These are phyloP conservation scores for Boletus pseudopeckii DNA, from an alignment of 768 basidiomycete species.

Conservation along the genomic window DNA sequence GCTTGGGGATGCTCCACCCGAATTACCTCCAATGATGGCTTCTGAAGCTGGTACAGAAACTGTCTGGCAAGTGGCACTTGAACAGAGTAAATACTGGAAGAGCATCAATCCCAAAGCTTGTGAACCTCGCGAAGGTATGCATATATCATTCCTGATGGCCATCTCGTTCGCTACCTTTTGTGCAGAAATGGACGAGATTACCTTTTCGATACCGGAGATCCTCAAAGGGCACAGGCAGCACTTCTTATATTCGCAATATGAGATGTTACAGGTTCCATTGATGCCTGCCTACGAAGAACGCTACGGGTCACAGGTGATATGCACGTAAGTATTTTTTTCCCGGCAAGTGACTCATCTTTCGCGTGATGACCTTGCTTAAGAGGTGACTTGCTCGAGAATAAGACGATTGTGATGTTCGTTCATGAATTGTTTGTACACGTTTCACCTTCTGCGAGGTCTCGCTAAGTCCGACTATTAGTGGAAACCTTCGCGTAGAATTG, in stretches of 20 bases:
- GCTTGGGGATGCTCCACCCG: slow-evolving; percentile 84
- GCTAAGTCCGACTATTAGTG: slow-evolving; percentile 44
- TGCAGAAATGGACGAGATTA: slow-evolving; percentile 58
- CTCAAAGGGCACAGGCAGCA: slow-evolving; percentile 88
- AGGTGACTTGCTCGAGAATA: slow-evolving; percentile 70
- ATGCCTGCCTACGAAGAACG: slow-evolving; percentile 64
- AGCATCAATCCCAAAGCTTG: slow-evolving; percentile 76
- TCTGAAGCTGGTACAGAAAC: slow-evolving; percentile 84
- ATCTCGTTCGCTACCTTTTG: not conserved
- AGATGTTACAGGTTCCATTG: slow-evolving; percentile 81
- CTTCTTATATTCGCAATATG: slow-evolving; percentile 69
- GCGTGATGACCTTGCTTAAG: slow-evolving; percentile 38
- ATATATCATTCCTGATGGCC: not conserved
- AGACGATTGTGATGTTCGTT: slow-evolving; percentile 79
- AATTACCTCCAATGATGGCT: slow-evolving; percentile 68
- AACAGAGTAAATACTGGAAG: slow-evolving; percentile 93
- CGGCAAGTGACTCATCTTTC: not conserved
- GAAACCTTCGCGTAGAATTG: slow-evolving; percentile 84
- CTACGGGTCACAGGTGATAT: slow-evolving; percentile 82
- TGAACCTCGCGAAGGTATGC: slow-evolving; percentile 74
- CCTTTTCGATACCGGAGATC: slow-evolving; percentile 74
- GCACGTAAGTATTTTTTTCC: slow-evolving; percentile 71
- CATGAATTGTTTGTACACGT: slow-evolving; percentile 83
- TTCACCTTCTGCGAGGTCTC: not conserved
- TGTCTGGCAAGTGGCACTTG: slow-evolving; percentile 79